Percentiles rank a stretch among this genome's conserved stretches.
phyloP scores from a whole-genome alignment of 768 basidiomycete species.

The Mycena haematopus region DNA sequence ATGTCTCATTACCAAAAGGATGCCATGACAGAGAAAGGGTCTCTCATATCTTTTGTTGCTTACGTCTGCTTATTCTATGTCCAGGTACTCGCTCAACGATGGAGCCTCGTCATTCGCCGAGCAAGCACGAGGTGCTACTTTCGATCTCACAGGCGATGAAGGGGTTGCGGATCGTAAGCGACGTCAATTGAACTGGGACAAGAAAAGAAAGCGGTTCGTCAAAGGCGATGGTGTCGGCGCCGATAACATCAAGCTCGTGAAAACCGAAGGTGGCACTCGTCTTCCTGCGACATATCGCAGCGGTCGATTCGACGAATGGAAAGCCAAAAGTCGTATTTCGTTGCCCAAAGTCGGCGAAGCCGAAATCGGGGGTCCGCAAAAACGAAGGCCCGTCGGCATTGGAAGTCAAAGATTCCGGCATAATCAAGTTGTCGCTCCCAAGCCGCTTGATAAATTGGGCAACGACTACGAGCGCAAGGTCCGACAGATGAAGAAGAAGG shows the following conservation, averaged over 20 bases:
- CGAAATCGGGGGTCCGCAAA: constrained; percentile 55
- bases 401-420: constrained; percentile 78
- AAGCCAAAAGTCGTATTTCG: constrained; percentile 71
- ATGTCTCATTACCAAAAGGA: constrained; percentile 92
- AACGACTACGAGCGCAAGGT: constrained; percentile 78
- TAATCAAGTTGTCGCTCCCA: constrained; percentile 64
- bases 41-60: constrained; percentile 5
- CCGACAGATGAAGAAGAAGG: constrained; percentile 66
- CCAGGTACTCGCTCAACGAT: constrained; percentile 87
- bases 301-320: constrained; percentile 97
- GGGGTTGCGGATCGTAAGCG: constrained; percentile 62
- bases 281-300: constrained; percentile 92
- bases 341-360: constrained; percentile 86
- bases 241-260: constrained; percentile 93
- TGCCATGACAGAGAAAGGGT: constrained; percentile 91
- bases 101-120: constrained; percentile 87
- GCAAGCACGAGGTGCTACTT: constrained; percentile 79
- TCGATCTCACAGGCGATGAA: constrained; percentile 86
- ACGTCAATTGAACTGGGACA: constrained; percentile 87
- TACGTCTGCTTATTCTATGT: constrained; percentile 3
- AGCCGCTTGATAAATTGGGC: constrained; percentile 78
- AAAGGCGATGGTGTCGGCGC: constrained; percentile 85
- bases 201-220: constrained; percentile 94
- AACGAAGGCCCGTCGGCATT: constrained; percentile 43
- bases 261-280: constrained; percentile 89